Conservation (phyloP, 768 basidiomycete species). For the Sporobolomyces pararoseus region DNA sequence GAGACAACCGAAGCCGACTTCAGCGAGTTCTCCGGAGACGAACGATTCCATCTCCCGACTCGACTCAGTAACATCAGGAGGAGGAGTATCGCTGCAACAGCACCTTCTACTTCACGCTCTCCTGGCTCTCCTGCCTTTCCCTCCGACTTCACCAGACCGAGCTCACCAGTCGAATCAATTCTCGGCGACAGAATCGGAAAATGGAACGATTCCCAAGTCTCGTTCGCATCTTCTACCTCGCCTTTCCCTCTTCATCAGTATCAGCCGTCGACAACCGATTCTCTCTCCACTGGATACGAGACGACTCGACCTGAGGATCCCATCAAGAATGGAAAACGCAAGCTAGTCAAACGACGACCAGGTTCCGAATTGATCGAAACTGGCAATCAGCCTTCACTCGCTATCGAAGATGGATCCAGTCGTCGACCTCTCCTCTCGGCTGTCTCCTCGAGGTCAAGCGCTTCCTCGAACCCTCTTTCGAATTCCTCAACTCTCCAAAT, state of each 20-base stretch:
- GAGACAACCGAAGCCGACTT: conserved; percentile 12
- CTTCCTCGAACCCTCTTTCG: not conserved
- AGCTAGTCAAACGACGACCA: conserved; percentile 10
- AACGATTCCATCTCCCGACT: not conserved
- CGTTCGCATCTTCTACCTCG: conserved; percentile 25
- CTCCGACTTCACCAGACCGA: not conserved
- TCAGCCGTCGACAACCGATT: not conserved
- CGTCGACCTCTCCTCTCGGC: not conserved
- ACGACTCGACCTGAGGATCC: conserved; percentile 5
- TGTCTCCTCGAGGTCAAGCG: not conserved
- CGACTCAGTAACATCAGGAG: not conserved
- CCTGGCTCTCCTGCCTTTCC: conserved; percentile 4
- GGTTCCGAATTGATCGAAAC: not conserved
- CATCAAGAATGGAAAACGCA: conserved; percentile 15
- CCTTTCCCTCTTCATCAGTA: conserved; percentile 1
- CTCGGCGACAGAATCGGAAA: conserved; percentile 15
- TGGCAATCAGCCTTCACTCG: not conserved
- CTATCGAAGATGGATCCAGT: not conserved
- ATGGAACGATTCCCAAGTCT: conserved; percentile 26
- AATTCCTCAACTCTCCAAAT: not conserved
- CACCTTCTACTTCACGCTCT: not conserved
- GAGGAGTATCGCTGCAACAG: not conserved
- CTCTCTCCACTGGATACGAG: not conserved
- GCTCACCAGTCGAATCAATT: conserved; percentile 33
- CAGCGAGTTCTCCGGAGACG: conserved; percentile 29